These are phyloP conservation scores for Hyaloscypha finlandica DNA, from an alignment of 495 filamentous ascomycete species.

Conservation along the genomic window DNA sequence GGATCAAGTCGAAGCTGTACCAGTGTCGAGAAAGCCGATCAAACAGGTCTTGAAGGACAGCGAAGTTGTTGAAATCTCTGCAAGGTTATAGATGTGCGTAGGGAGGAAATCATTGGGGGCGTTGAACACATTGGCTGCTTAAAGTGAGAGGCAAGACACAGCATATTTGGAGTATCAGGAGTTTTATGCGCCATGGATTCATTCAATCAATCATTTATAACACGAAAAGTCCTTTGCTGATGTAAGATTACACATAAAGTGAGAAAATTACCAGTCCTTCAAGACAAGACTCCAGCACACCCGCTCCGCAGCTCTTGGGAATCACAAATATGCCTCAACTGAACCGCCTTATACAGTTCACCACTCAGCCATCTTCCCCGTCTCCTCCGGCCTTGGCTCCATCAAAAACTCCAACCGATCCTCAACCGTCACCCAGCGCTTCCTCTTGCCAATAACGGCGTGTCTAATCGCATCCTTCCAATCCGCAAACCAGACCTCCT, in stretches of 20 bases:
- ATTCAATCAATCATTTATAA: no score
- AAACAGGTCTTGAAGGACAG: no score
- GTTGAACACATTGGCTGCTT: neutral
- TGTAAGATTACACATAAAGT: no score
- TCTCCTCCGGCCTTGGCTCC: conserved; percentile 55
- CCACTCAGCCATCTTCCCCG: conserved; percentile 14
- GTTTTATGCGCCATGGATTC: no score
- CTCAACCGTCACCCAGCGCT: conserved; percentile 64
- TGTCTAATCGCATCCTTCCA: conserved; percentile 95
- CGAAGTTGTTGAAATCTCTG: conserved; percentile 6
- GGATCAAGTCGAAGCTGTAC: conserved; percentile 24
- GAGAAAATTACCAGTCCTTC: no score
- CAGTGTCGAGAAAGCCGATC: neutral
- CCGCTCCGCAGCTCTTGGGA: no score
- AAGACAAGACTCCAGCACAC: no score
- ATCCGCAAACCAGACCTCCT: conserved; percentile 59
- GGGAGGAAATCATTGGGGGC: conserved; percentile 1
- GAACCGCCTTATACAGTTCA: neutral
- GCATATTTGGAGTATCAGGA: no score
- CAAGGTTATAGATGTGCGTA: conserved; percentile 4
- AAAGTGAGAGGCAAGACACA: no score
- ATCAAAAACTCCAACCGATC: conserved; percentile 77
- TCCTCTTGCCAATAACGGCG: conserved; percentile 85
- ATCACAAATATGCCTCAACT: no score
- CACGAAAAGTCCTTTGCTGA: no score